Evolutionary conservation across 495 filamentous ascomycete species (phyloP).

Genomic region (Aspergillus sclerotioniger): DNA sequence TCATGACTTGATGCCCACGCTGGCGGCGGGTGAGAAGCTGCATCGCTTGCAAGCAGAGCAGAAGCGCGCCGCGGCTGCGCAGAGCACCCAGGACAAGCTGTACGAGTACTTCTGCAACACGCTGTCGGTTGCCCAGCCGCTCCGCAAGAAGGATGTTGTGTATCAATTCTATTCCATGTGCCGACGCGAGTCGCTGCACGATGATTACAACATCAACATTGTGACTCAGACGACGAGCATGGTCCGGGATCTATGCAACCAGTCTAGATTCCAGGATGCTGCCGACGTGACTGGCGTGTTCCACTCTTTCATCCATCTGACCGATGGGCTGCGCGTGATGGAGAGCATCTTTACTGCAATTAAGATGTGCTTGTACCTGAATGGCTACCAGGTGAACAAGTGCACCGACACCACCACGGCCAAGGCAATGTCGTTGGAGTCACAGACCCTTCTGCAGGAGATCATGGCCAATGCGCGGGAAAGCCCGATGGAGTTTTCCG

Average conservation of each 20-base stretch:
- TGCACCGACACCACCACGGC: constrained; percentile 40
- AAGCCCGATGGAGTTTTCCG: constrained; percentile 50
- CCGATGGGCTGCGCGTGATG: constrained; percentile 48
- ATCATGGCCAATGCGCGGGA: constrained; percentile 49
- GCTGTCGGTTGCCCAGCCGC: constrained; percentile 43
- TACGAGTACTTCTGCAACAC: constrained; percentile 56
- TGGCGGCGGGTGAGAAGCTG: constrained; percentile 52
- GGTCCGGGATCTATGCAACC: constrained; percentile 43
- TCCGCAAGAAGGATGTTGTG: constrained; percentile 34
- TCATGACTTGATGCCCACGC: constrained; percentile 47
- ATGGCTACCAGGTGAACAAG: constrained; percentile 43
- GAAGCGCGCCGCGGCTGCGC: constrained; percentile 43
- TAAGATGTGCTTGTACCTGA: constrained; percentile 54
- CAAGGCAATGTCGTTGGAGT: constrained; percentile 51
- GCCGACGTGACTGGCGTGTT: constrained; percentile 52
- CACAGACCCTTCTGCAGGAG: constrained; percentile 51
- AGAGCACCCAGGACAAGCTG: constrained; percentile 48
- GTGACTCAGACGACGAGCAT: constrained; percentile 39
- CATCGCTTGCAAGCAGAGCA: constrained; percentile 49
- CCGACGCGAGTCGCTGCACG: constrained; percentile 45
- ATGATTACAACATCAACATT: constrained; percentile 39
- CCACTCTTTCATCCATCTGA: constrained; percentile 56
- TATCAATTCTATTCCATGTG: constrained; percentile 50
- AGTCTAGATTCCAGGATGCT: constrained; percentile 47
- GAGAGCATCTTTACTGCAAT: constrained; percentile 52